Evolutionary conservation across 2,329 filamentous ascomycete genomes (phyloP).

Genomic region (Colletotrichum costaricense): DNA sequence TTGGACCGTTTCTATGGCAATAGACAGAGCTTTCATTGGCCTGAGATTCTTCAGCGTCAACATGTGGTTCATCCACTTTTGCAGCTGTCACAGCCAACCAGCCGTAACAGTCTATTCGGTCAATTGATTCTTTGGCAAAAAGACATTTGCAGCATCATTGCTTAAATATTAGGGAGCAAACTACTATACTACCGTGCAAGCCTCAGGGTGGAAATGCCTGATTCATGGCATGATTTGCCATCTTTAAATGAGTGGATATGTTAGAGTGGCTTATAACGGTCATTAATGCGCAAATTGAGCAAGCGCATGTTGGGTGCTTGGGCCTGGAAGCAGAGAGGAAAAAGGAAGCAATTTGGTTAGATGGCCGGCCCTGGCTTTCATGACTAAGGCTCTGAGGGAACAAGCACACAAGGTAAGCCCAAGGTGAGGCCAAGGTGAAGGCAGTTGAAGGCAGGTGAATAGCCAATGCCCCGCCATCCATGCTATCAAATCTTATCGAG

Average conservation of each 20-base stretch:
- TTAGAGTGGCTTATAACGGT: slow-evolving; percentile 4
- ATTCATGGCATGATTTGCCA: not conserved
- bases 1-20: slow-evolving; percentile 18
- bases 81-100: not conserved
- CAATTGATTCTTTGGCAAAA: too few species aligned
- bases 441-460: not conserved
- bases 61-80: not conserved
- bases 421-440: not conserved
- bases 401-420: too few species aligned
- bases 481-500: slow-evolving; percentile 1
- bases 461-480: not conserved
- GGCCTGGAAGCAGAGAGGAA: not conserved
- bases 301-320: not conserved
- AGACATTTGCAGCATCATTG: not conserved
- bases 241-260: not conserved
- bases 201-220: not conserved
- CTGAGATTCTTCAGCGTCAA: not conserved
- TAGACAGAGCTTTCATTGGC: not conserved
- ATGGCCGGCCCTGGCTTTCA: not conserved
- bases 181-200: not conserved
- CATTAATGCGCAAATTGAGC: slow-evolving; percentile 3
- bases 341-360: not conserved
- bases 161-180: too few species aligned
- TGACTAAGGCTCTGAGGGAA: not conserved
- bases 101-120: too few species aligned